Conservation (phyloP, 2,329 filamentous ascomycete species). For the Phaeoacremonium minimum region DNA sequence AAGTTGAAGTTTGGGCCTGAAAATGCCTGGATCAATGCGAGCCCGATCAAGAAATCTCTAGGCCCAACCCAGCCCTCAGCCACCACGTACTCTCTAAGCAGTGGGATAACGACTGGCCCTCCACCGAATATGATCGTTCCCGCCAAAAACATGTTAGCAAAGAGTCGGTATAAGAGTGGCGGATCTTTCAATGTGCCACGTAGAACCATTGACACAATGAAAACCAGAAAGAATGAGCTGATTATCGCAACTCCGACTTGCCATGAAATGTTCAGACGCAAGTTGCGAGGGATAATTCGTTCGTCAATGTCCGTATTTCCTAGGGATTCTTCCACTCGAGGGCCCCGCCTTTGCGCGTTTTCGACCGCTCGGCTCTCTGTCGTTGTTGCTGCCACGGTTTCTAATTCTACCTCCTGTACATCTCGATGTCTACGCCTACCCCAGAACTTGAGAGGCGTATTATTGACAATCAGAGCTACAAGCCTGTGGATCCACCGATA, state of each 20-base stretch:
- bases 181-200: conserved; percentile 32
- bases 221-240: conserved; percentile 47
- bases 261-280: conserved; percentile 37
- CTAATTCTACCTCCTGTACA: background rate
- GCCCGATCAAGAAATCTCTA: conserved; percentile 67
- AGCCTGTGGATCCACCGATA: conserved; percentile 41
- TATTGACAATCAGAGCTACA: conserved; percentile 10
- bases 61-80: conserved; percentile 65
- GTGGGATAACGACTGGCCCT: conserved; percentile 61
- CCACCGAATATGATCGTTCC: conserved; percentile 66
- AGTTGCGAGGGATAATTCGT: conserved; percentile 25
- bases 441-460: conserved; percentile 1
- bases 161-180: conserved; percentile 54
- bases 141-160: conserved; percentile 69
- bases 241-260: conserved; percentile 36
- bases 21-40: conserved; percentile 68
- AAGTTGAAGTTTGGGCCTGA: conserved; percentile 45
- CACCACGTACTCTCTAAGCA: conserved; percentile 60
- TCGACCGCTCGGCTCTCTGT: background rate
- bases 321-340: too few species aligned
- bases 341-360: conserved; percentile 4
- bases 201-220: conserved; percentile 51
- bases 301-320: conserved; percentile 14
- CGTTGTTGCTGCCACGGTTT: background rate
- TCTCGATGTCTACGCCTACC: background rate